Evolutionary conservation across 495 filamentous ascomycete genomes (phyloP).

Genomic region (Aspergillus nanangensis): DNA sequence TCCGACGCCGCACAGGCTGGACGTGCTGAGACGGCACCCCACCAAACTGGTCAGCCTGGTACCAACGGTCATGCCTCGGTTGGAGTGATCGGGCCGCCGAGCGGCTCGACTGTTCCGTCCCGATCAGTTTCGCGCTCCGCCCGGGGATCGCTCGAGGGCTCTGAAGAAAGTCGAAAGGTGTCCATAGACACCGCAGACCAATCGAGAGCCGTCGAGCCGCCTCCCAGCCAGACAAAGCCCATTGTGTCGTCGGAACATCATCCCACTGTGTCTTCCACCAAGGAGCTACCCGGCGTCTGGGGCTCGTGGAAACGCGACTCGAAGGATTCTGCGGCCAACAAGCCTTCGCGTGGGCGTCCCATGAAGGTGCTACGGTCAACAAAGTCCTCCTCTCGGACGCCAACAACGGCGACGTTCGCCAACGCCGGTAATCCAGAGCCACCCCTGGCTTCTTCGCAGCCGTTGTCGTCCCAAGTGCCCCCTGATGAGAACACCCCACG

Average conservation of each 20-base stretch:
- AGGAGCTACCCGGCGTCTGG: slow-evolving; percentile 53
- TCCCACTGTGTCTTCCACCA: slow-evolving; percentile 31
- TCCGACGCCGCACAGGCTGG: slow-evolving; percentile 30
- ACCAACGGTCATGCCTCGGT: slow-evolving; percentile 16
- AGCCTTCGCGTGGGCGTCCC: slow-evolving; percentile 47
- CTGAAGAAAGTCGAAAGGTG: slow-evolving; percentile 34
- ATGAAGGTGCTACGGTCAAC: slow-evolving; percentile 78
- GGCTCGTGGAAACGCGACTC: slow-evolving; percentile 65
- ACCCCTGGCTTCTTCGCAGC: slow-evolving; percentile 16
- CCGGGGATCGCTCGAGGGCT: slow-evolving; percentile 25
- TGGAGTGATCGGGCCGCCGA: slow-evolving; percentile 28
- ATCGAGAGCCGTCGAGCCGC: slow-evolving; percentile 23
- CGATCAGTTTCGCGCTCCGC: slow-evolving; percentile 20
- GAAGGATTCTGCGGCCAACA: slow-evolving; percentile 36
- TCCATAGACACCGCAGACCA: slow-evolving; percentile 9
- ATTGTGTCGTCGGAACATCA: slow-evolving; percentile 23
- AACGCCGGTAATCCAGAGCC: slow-evolving; percentile 19
- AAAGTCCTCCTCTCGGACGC: slow-evolving; percentile 45
- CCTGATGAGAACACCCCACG: slow-evolving; percentile 25
- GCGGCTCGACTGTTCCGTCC: slow-evolving; percentile 9
- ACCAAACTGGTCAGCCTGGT: slow-evolving; percentile 4
- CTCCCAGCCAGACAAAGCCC: slow-evolving; percentile 16
- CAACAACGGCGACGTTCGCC: slow-evolving; percentile 20
- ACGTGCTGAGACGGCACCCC: neutral
- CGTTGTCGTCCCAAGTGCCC: slow-evolving; percentile 18